Evolutionary conservation across 2,329 filamentous ascomycete genomes (phyloP).

Genomic region (Calonectria honghensis): DNA sequence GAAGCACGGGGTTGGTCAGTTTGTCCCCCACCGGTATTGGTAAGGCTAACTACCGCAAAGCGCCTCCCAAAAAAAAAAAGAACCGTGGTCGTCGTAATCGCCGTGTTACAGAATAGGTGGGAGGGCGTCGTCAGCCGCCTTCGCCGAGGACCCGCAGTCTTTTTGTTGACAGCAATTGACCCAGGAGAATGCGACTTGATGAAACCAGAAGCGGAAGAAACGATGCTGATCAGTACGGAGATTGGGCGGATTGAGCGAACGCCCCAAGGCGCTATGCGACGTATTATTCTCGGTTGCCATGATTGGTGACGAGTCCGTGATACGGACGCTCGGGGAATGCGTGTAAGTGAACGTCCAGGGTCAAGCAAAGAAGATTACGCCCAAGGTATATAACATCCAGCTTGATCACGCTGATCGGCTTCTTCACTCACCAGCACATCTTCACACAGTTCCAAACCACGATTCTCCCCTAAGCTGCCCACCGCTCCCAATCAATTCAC

Average conservation of each 20-base stretch:
- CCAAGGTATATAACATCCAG: slow-evolving; percentile 15
- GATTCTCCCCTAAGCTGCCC: neutral
- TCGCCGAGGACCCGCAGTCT: neutral
- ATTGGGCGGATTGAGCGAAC: slow-evolving; percentile 13
- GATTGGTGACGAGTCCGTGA: slow-evolving; percentile 30
- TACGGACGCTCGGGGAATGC: neutral
- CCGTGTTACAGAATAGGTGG: slow-evolving; percentile 31
- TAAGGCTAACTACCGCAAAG: neutral
- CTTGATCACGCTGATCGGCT: neutral
- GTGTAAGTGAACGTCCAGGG: slow-evolving; percentile 6
- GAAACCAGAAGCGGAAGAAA: slow-evolving; percentile 28
- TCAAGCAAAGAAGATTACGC: neutral
- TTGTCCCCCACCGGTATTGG: neutral
- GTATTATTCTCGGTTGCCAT: slow-evolving; percentile 14
- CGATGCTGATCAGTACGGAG: slow-evolving; percentile 15
- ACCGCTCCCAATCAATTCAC: neutral
- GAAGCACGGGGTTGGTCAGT: slow-evolving; percentile 13
- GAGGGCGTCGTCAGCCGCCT: slow-evolving; percentile 35
- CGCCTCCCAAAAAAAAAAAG: slow-evolving; percentile 1
- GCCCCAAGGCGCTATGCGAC: neutral
- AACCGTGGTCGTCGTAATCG: slow-evolving; percentile 26
- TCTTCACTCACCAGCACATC: slow-evolving; percentile 10
- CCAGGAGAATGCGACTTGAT: slow-evolving; percentile 17
- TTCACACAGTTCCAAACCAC: neutral
- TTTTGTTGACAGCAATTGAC: slow-evolving; percentile 24